Base-by-base conservation (phyloP, 2,329 filamentous ascomycete species). In the Epicoccum nigrum region DNA sequence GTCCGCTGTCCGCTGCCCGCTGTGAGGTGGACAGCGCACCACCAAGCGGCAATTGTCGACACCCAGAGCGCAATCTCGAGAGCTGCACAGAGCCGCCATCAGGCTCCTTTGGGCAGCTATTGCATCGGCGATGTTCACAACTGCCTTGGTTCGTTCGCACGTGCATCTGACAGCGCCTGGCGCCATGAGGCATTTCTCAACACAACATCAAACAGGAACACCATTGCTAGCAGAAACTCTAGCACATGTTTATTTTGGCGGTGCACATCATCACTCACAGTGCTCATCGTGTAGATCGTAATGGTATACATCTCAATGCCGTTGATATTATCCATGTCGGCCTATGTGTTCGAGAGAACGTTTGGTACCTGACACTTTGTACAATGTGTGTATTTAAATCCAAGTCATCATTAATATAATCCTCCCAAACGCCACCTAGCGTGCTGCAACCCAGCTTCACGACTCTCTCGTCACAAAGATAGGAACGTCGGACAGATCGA, bases 401-500 rank as follows among this genome's bases (percentile, higher is more conserved):
- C 27, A 44, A 52, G 28, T 39, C 40, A 25, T 52, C 17, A 52
- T 33, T 47, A 47, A 34, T 46, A 47, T 28, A 9, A n/a, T 27
- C 5, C 12, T 30, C 28, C 11, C 13, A 13, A 13, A 30, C 23
- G 28, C 28, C 28, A 11, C 28, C 28, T 13, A 7, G 13, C 8
- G 11, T 30, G 28, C 28, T 30, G 23, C 23, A 25, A 25, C 6
- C 23, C 7, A 30, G 4, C 28, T 12, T 27, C 20, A 28, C 33
- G 47, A 42, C 28, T 47, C 38, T 28, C 49, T 43, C 53, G 64
- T 60, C 21, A 70, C 33, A 44, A 71, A 61, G 21, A 70, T 58
- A 12, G 70, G 69, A 16, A 72, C 65, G 51, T 72, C 67, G 8
- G 64, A 65, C 25, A 71, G 45, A 45, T 72, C 68, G n/a, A 68